Percentiles rank a stretch among this genome's conserved stretches.
These are phyloP conservation scores for Suillus paluster DNA, from an alignment of 768 basidiomycete genomes.

Conservation along the genomic window DNA sequence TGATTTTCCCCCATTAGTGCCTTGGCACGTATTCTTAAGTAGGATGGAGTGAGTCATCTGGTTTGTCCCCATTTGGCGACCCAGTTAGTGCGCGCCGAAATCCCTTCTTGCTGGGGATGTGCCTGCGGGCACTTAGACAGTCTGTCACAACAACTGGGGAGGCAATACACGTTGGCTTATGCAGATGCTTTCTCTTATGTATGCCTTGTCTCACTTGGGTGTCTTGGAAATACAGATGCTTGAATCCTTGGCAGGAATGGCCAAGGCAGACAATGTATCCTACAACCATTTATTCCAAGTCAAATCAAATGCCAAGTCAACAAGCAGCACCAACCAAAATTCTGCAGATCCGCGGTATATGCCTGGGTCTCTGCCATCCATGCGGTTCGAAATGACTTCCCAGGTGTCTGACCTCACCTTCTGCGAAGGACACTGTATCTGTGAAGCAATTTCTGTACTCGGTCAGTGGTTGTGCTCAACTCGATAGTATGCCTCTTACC, in stretches of 20 bases:
- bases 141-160: neutral
- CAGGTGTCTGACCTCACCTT: conserved; percentile 97
- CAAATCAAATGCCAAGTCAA: conserved; percentile 13
- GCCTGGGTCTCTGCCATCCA: too few relatives aligned
- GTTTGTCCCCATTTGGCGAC: neutral
- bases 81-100: neutral
- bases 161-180: neutral
- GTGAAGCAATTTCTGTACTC: conserved; percentile 90
- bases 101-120: neutral
- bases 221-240: neutral
- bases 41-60: neutral
- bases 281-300: neutral
- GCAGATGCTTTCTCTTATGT: neutral
- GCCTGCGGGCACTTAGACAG: neutral
- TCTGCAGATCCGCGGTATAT: conserved; percentile 79
- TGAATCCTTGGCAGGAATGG: too few relatives aligned
- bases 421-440: conserved; percentile 96
- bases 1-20: neutral
- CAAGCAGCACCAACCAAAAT: conserved; percentile 1
- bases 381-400: too few relatives aligned
- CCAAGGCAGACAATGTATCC: neutral
- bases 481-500: conserved; percentile 73
- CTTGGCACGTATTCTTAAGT: neutral
- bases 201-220: neutral
- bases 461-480: conserved; percentile 88